These are phyloP conservation scores for Epichloe amarillans DNA, from an alignment of 2,329 filamentous ascomycete genomes.

Conservation along the genomic window DNA sequence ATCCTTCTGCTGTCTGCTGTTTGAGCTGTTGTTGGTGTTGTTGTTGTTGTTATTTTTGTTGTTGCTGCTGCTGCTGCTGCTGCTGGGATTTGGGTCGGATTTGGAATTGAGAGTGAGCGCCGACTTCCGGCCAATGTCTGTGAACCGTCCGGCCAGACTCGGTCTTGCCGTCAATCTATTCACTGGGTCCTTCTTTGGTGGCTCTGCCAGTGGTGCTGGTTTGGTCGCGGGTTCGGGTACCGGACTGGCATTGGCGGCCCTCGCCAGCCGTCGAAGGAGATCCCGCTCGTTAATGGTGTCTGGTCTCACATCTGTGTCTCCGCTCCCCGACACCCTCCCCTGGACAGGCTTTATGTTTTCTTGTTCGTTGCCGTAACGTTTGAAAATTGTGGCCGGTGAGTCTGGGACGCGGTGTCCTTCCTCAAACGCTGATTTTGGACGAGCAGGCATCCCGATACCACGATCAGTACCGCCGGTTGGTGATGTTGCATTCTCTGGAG, in stretches of 20 bases:
- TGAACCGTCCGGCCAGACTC: conserved; percentile 9
- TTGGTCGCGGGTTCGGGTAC: conserved; percentile 16
- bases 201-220: background rate
- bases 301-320: background rate
- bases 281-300: conserved; percentile 25
- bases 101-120: background rate
- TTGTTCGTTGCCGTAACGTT: conserved; percentile 9
- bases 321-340: background rate
- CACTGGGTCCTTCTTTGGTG: background rate
- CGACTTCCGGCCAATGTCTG: conserved; percentile 9
- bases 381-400: conserved; percentile 29
- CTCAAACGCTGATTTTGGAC: conserved; percentile 8
- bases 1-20: conserved; percentile 11
- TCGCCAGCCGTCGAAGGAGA: conserved; percentile 34
- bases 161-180: conserved; percentile 1
- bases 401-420: conserved; percentile 17
- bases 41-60: background rate
- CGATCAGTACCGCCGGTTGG: conserved; percentile 12
- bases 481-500: conserved; percentile 25
- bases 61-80: background rate
- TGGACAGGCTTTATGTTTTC: background rate
- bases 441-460: conserved; percentile 10
- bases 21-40: background rate
- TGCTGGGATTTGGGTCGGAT: background rate
- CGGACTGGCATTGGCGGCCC: conserved; percentile 33